Evolutionary conservation across 441 rosid genomes (phyloP), one percentile per base, ranked within the genome.

Genomic region (Pelargonium cotyledonis): DNA sequence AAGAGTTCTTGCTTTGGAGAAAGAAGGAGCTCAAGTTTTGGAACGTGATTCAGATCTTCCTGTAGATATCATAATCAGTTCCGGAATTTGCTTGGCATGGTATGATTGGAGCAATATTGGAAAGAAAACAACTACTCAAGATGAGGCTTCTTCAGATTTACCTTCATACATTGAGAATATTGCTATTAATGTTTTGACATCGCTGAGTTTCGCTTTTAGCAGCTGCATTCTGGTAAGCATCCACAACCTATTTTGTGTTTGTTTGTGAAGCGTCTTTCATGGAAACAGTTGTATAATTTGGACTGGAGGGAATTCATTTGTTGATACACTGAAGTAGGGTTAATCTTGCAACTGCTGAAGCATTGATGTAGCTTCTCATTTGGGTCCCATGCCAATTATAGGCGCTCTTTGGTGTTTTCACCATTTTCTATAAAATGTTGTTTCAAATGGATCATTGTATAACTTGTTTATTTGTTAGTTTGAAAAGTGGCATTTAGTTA

Each of bases 11-110:
- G 95, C 87, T 66, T 71, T 85, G 85, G 97, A 95, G 84, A 88
- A 88, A 82, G 86, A 80, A 74, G 97, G 96, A 74, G 78, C 78
- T 74, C 96, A 89, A 83, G 90, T 92, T 63, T 86, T 92, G 74
- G 99, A 92, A 83, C 91, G 96, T 35, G 99, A 95, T 81, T 75
- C 89, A 47, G 81, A 87, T 77, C 84, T 88, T 12, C 98, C 94
- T 63, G 97, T 86, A 69, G 97, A 95, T 78, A 65, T 89, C 38
- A 80, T 92, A 69, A 80, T 89, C 80, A 85, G 83, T 73, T 78
- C 90, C 78, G 85, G 91, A 66, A 78, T 80, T 80, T 90, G 97
- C 81, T 72, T 92, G 62, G 83, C 87, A 66, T 92, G 97, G 99
- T 95, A 95, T 80, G 87, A 88, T 74, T 80, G 81, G 77, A 73